Percentiles rank a stretch among this genome's conserved stretches.
Evolutionary conservation across 2,329 filamentous ascomycete species (phyloP).

Genomic region (Aspergillus terreus): DNA sequence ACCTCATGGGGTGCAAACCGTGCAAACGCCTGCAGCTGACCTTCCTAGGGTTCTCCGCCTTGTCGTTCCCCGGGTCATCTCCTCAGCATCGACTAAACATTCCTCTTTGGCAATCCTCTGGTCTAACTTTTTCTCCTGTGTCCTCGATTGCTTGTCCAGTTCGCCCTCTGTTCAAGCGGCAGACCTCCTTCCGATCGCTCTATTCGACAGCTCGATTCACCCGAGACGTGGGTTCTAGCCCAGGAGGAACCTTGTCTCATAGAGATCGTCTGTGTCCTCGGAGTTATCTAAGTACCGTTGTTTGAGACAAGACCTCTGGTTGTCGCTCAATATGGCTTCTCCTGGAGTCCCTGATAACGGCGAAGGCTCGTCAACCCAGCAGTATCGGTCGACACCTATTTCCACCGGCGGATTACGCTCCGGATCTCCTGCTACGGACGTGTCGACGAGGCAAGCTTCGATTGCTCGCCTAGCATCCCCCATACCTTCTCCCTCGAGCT

Average conservation of each 20-base stretch:
- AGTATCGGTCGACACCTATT: constrained; percentile 29
- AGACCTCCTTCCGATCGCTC: not conserved
- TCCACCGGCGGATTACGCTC: constrained; percentile 29
- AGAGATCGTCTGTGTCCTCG: not conserved
- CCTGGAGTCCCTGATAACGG: constrained; percentile 33
- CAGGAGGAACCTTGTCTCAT: not conserved
- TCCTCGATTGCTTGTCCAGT: constrained; percentile 1
- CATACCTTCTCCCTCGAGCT: constrained; percentile 45
- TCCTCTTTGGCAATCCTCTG: too few relatives aligned
- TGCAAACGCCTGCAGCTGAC: constrained; percentile 25
- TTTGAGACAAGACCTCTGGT: not conserved
- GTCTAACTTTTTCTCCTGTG: too few relatives aligned
- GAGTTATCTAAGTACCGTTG: too few relatives aligned
- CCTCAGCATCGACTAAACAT: not conserved
- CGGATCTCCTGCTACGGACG: constrained; percentile 39
- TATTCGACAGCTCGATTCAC: not conserved
- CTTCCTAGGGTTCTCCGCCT: not conserved
- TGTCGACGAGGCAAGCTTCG: constrained; percentile 48
- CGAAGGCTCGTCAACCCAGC: constrained; percentile 34
- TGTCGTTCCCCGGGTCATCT: not conserved
- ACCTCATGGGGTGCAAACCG: constrained; percentile 27
- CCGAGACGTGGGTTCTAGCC: not conserved
- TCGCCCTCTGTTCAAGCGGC: not conserved
- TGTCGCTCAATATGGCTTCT: constrained; percentile 13
- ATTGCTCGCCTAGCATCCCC: constrained; percentile 56